Evolutionary conservation across 2,329 filamentous ascomycete genomes (phyloP).

Genomic region (Scedosporium apiospermum): DNA sequence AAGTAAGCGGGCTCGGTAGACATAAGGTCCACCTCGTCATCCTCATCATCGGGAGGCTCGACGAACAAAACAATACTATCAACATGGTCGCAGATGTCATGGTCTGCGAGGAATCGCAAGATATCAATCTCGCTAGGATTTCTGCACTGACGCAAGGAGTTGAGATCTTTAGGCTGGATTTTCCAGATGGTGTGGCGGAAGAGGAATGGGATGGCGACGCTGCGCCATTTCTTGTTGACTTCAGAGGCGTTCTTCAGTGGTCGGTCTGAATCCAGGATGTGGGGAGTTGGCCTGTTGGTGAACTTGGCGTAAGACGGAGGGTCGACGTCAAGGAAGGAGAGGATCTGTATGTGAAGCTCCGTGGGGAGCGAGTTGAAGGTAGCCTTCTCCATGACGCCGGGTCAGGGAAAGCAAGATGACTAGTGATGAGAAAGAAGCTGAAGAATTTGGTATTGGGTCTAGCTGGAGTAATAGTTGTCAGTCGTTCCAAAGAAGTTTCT

Average conservation of each 20-base stretch:
- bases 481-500: too few species aligned
- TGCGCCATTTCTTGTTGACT: slow-evolving; percentile 44
- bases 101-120: slow-evolving; percentile 27
- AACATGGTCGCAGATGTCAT: slow-evolving; percentile 28
- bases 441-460: too few species aligned
- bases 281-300: background rate
- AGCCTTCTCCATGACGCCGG: background rate
- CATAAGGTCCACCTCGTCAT: background rate
- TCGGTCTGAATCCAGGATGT: slow-evolving; percentile 21
- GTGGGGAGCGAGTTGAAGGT: slow-evolving; percentile 39
- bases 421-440: too few species aligned
- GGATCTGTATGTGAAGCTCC: slow-evolving; percentile 50
- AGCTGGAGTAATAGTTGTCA: too few species aligned
- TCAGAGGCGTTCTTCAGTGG: slow-evolving; percentile 47
- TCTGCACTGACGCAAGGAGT: slow-evolving; percentile 14
- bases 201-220: slow-evolving; percentile 40
- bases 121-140: slow-evolving; percentile 23
- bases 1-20: slow-evolving; percentile 4
- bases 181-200: slow-evolving; percentile 45
- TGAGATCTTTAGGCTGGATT: slow-evolving; percentile 19
- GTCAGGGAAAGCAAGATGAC: background rate
- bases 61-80: slow-evolving; percentile 30
- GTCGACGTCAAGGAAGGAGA: slow-evolving; percentile 39
- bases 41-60: slow-evolving; percentile 13
- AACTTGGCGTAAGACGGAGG: slow-evolving; percentile 22